These are phyloP conservation scores for Oryza coarctata DNA, from an alignment of 176 grass and related monocot genomes.

Conservation along the genomic window DNA sequence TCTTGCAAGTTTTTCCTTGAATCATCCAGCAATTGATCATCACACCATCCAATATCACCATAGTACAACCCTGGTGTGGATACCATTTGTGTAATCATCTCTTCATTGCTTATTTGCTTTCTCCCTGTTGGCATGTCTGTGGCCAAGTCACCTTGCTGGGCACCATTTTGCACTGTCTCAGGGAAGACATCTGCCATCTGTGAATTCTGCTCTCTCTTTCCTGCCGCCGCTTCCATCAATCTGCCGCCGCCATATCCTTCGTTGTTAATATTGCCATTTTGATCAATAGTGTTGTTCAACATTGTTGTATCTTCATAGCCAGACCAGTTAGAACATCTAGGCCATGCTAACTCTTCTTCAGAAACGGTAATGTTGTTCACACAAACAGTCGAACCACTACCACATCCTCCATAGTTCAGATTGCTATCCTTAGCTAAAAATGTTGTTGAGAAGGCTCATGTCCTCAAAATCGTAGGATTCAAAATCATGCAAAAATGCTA, in stretches of 20 bases:
- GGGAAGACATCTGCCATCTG: not conserved
- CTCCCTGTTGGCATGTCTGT: not conserved
- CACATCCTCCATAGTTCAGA: not conserved
- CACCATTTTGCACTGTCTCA: not conserved
- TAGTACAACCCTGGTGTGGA: not conserved
- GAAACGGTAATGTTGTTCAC: not conserved
- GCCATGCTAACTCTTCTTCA: not conserved
- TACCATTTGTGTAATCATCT: not conserved
- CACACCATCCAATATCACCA: not conserved
- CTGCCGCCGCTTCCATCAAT: not conserved
- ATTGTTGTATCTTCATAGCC: not conserved
- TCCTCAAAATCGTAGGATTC: not conserved
- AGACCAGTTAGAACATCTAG: not conserved
- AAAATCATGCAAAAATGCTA: not conserved
- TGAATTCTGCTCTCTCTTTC: not conserved
- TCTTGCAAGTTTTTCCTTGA: not conserved
- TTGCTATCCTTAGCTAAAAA: not conserved
- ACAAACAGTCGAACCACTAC: not conserved
- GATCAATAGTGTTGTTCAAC: not conserved
- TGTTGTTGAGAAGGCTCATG: not conserved
- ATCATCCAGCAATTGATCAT: not conserved
- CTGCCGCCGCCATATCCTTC: not conserved
- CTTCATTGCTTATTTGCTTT: not conserved
- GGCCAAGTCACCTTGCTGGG: not conserved
- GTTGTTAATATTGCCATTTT: not conserved